Evolutionary conservation across 441 rosid genomes (phyloP), one percentile per base, ranked within the genome.

Genomic region (Dalechampia spathulata): DNA sequence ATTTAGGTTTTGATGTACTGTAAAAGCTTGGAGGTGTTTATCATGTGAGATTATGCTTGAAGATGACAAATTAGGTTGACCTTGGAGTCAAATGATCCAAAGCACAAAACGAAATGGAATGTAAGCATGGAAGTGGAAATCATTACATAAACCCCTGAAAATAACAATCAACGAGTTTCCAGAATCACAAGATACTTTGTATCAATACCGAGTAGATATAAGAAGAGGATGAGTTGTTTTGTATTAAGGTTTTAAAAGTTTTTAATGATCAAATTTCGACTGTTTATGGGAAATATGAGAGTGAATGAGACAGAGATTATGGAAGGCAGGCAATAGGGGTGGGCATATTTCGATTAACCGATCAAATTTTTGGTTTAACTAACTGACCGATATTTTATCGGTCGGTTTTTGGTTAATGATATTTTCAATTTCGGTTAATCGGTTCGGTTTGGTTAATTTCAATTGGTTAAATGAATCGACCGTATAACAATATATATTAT

Each of bases 71-170:
- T 8, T 36, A 61, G 60, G 30, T 34, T 49, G 26, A 55, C 55
- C 45, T 48, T 56, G 58, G 41, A 47, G 32, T 45, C 60, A 32
- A 51, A 25, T 66, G 52, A 53, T 55, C 16, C 58, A 49, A 54
- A 16, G 22, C 19, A 56, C 28, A 16, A 38, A 10, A 54, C 13
- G 40, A 38, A 52, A 55, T 53, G 52, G 36, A 64, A 52, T 49
- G 55, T 53, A 45, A 32, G 82, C 69, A 65, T 74, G 71, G 68
- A 54, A 4, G 26, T 30, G 60, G 57, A 60, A 72, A 78, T 78
- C 60, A 78, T 75, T 62, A 70, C 72, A 37, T 41, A 42, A 60
- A 44, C 68, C 68, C 55, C 63, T 55, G 46, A 15, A 28, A n/a
- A n/a, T n/a, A n/a, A n/a, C n/a, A n/a, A n/a, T n/a, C n/a, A n/a